phyloP scores from a whole-genome alignment of 352 stramenopile genomes.

The Halophytophthora batemanensis region DNA sequence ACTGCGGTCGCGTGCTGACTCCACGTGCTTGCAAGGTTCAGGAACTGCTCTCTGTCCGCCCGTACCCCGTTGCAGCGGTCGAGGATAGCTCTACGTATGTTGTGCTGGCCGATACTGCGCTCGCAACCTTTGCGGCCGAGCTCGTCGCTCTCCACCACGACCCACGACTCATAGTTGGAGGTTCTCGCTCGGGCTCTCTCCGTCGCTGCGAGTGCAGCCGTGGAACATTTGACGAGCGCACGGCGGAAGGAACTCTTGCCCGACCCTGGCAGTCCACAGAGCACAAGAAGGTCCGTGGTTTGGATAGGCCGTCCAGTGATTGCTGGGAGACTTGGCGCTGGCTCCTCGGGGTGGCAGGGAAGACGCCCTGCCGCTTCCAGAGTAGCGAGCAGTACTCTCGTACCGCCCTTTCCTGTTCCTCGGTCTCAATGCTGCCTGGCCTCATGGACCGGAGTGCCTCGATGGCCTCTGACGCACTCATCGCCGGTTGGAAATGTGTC shows the following conservation, averaged over 20 bases:
- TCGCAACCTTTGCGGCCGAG: constrained; percentile 33
- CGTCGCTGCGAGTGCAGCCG: constrained; percentile 8
- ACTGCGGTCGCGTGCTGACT: constrained; percentile 51
- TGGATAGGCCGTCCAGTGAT: constrained; percentile 28
- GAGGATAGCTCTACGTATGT: constrained; percentile 40
- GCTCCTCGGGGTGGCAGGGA: constrained; percentile 27
- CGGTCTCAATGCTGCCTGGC: constrained; percentile 56
- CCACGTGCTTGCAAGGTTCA: constrained; percentile 45
- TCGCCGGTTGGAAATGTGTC: constrained; percentile 35
- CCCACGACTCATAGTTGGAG: constrained; percentile 21
- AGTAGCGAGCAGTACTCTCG: constrained; percentile 46
- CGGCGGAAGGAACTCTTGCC: constrained; percentile 62
- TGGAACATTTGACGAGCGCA: constrained; percentile 37
- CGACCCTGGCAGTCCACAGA: constrained; percentile 54
- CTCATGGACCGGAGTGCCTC: constrained; percentile 36
- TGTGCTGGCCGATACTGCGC: constrained; percentile 20
- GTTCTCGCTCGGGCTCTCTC: constrained; percentile 7
- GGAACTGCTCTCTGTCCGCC: constrained; percentile 38
- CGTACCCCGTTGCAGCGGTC: constrained; percentile 56
- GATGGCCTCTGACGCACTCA: constrained; percentile 43
- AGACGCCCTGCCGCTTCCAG: constrained; percentile 48
- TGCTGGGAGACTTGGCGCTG: constrained; percentile 28
- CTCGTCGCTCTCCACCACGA: constrained; percentile 52
- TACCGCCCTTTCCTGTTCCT: constrained; percentile 47
- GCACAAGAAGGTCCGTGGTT: constrained; percentile 44